Base-by-base conservation (phyloP, 208 protist species). In the Leishmania guyanensis region DNA sequence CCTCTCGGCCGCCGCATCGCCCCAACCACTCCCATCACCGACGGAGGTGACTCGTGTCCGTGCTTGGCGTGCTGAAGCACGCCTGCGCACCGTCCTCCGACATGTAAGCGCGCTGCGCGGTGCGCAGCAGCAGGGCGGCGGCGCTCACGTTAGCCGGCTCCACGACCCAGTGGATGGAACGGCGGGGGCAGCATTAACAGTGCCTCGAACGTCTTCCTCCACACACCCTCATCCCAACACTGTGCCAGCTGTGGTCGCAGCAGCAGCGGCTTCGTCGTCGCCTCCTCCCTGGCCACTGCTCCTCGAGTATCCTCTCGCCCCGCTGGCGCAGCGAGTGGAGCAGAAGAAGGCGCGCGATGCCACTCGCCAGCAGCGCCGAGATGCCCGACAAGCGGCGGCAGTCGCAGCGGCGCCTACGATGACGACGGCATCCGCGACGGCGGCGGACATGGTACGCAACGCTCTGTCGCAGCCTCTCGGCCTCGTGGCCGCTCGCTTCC, bases 401-500 rank as follows among this genome's bases (percentile, higher is more conserved):
- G 36, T 26, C 22, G 50, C 75, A 46, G 29, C 71, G 5, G 62
- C 53, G 58, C 22, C 43, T 46, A 46, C 26, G 16, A 50, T 50
- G 46, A 43, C 53, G 22, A 22, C 74, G 10, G 29, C 77, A 6
- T 65, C 77, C 5, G 36, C 77, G 14, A 77, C 72, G 79, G 79
- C 78, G 14, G 79, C 79, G 0, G 70, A 86, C 29, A 71, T 83
- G 33, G 76, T 86, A 75, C 75, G 83, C 29, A 83, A 65, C 53
- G 70, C 76, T 2, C 60, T 81, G 39, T 69, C 75, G 29, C 76
- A 87, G 62, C 79, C 84, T 3, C 72, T 86, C 16, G 82, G 82
- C 6, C 76, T 53, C 5, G 79, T 87, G 65, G 84, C 84, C 0
- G 79, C 80, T 58, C 79, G 80, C 33, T 26, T 87, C 36, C 79